Evolutionary conservation across 179 eudicot species (phyloP).

Genomic region (Nepenthes alata): DNA sequence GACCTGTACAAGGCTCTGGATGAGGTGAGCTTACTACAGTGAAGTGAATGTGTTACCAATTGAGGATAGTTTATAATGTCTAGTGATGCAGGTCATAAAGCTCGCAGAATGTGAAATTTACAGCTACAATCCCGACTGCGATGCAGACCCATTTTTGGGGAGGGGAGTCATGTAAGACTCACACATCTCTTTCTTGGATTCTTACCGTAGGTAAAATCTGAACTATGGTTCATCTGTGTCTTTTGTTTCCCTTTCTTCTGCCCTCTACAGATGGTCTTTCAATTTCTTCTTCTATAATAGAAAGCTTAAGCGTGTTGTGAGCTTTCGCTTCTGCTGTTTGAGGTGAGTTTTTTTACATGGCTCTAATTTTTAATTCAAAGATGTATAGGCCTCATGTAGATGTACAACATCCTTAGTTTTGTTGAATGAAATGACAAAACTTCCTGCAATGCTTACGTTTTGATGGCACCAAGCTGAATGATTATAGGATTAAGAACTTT

Average conservation of each 20-base stretch:
- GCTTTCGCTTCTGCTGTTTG: conserved; percentile 78
- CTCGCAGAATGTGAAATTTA: conserved; percentile 87
- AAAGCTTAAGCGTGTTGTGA: conserved; percentile 77
- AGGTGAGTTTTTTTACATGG: conserved; percentile 32
- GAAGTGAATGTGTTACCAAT: background rate
- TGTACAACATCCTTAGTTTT: no score
- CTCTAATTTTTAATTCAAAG: background rate
- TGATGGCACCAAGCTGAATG: no score
- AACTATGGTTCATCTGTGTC: background rate
- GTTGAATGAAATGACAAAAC: no score
- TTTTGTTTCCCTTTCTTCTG: conserved; percentile 40
- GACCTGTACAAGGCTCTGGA: conserved; percentile 74
- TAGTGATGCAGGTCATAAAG: conserved; percentile 58
- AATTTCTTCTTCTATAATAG: conserved; percentile 92
- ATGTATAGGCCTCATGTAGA: no score
- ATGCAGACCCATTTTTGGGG: conserved; percentile 73
- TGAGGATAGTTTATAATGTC: conserved; percentile 6
- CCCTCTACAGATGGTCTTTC: conserved; percentile 83
- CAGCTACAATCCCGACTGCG: conserved; percentile 76
- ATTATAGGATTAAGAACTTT: no score
- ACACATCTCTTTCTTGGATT: background rate
- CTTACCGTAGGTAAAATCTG: background rate
- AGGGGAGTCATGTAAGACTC: conserved; percentile 78
- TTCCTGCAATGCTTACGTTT: no score
- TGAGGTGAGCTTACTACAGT: conserved; percentile 45